Percentiles rank a stretch among this genome's conserved stretches.
These are phyloP conservation scores for Suhomyces sp. DNA, from an alignment of 805 yeast genomes.

Conservation along the genomic window DNA sequence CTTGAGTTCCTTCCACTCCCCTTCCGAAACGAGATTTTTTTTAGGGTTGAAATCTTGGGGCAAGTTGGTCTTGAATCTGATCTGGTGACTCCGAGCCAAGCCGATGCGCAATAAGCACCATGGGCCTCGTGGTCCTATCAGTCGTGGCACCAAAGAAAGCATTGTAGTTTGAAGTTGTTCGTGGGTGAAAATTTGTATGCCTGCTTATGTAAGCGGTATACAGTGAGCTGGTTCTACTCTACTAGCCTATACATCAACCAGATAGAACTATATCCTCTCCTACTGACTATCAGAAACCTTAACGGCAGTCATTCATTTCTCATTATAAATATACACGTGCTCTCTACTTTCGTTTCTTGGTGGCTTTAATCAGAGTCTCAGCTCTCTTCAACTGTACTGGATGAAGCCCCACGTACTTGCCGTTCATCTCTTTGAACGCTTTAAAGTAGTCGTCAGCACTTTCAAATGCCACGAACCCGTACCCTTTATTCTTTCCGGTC, in stretches of 20 bases:
- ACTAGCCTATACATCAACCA: too few relatives aligned
- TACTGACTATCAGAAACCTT: background rate
- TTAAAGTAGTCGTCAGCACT: conserved; percentile 63
- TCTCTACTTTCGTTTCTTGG: conserved; percentile 12
- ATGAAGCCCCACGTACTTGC: conserved; percentile 70
- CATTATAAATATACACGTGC: background rate
- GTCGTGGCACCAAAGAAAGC: conserved; percentile 1
- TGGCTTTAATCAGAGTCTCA: conserved; percentile 30
- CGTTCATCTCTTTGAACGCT: conserved; percentile 75
- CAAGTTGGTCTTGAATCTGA: conserved; percentile 24
- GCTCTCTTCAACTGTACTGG: conserved; percentile 72
- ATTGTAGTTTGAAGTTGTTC: background rate
- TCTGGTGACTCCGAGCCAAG: background rate
- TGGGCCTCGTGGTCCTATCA: background rate
- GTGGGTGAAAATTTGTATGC: background rate
- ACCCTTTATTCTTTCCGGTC: conserved; percentile 57
- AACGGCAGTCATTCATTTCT: background rate
- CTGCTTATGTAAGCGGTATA: background rate
- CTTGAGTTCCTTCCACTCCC: conserved; percentile 43
- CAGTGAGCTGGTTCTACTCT: too few relatives aligned
- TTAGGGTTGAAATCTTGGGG: conserved; percentile 32
- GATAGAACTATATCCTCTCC: background rate
- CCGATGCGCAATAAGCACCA: background rate
- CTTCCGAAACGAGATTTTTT: conserved; percentile 29
- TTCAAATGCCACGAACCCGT: conserved; percentile 69